phyloP scores from a whole-genome alignment of 495 filamentous ascomycete genomes.

The Podospora comata region DNA sequence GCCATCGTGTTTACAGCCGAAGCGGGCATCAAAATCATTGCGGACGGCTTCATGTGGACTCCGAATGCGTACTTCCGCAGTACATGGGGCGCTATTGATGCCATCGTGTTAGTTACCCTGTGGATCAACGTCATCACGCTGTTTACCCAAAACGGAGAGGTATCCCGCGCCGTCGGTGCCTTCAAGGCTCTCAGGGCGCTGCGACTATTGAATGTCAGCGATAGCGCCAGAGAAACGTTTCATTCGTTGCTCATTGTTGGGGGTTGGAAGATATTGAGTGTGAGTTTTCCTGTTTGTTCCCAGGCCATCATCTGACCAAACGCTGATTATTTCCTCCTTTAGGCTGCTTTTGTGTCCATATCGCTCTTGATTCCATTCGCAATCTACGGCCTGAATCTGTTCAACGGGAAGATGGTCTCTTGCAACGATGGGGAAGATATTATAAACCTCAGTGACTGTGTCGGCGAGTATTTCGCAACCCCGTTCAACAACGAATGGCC shows the following conservation, averaged over 20 bases:
- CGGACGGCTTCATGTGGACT: slow-evolving; percentile 95
- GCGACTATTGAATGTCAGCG: slow-evolving; percentile 88
- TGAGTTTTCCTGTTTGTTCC: slow-evolving; percentile 45
- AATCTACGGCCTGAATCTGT: slow-evolving; percentile 90
- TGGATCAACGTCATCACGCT: slow-evolving; percentile 93
- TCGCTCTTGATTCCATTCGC: slow-evolving; percentile 95
- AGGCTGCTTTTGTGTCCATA: slow-evolving; percentile 88
- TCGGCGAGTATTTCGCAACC: slow-evolving; percentile 72
- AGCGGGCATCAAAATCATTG: slow-evolving; percentile 87
- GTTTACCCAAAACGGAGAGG: slow-evolving; percentile 68
- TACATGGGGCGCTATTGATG: slow-evolving; percentile 97
- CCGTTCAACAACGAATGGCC: slow-evolving; percentile 74
- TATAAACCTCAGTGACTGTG: slow-evolving; percentile 65
- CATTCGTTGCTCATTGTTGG: slow-evolving; percentile 93
- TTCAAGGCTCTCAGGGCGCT: slow-evolving; percentile 98
- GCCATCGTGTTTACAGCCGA: slow-evolving; percentile 84
- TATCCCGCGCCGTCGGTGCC: slow-evolving; percentile 87
- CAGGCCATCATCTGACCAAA: neutral
- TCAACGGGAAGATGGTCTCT: slow-evolving; percentile 70
- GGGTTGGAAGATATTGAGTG: slow-evolving; percentile 79
- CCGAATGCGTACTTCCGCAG: slow-evolving; percentile 96
- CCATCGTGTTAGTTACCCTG: slow-evolving; percentile 84
- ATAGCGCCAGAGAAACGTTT: slow-evolving; percentile 93
- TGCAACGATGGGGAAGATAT: slow-evolving; percentile 73
- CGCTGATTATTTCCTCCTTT: slow-evolving; percentile 15